phyloP scores from a whole-genome alignment of 148 eudicot species.

The Rhododendron williamsianum region DNA sequence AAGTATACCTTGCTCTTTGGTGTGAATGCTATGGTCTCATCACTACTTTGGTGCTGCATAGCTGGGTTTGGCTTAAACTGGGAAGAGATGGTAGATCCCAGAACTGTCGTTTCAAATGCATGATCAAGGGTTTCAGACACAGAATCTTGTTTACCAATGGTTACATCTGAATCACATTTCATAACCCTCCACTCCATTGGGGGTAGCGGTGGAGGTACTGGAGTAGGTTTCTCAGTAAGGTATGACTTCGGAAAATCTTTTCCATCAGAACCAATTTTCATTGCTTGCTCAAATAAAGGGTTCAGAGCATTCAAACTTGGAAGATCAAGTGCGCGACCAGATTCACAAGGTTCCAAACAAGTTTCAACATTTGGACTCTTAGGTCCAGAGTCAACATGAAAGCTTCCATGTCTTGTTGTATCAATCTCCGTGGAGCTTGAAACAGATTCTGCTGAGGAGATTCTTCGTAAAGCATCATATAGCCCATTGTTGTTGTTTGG shows the following conservation, averaged over 20 bases:
- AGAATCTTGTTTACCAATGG: conserved; percentile 18
- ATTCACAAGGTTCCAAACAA: conserved; percentile 23
- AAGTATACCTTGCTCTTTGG: conserved; percentile 37
- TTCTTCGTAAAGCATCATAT: conserved; percentile 48
- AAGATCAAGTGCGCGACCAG: conserved; percentile 31
- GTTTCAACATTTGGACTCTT: conserved; percentile 20
- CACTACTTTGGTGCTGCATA: conserved; percentile 24
- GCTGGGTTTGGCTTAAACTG: conserved; percentile 30
- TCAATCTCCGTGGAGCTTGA: conserved; percentile 47
- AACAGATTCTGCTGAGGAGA: conserved; percentile 53
- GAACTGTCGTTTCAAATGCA: conserved; percentile 27
- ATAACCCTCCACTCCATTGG: conserved; percentile 71
- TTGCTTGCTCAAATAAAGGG: conserved; percentile 38
- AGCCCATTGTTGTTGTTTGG: conserved; percentile 38
- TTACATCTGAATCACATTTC: conserved; percentile 33
- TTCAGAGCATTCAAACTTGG: conserved; percentile 44
- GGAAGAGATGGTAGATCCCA: conserved; percentile 32
- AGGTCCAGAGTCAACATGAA: conserved; percentile 15
- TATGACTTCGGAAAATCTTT: conserved; percentile 25
- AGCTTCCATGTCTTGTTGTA: conserved; percentile 18
- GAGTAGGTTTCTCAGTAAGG: conserved; percentile 25
- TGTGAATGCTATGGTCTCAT: conserved; percentile 19
- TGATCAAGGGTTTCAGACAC: conserved; percentile 20
- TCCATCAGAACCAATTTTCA: conserved; percentile 18
- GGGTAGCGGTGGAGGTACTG: conserved; percentile 86